These are phyloP conservation scores for Trichocladium uniseriatum DNA, from an alignment of 495 filamentous ascomycete species.

Conservation along the genomic window DNA sequence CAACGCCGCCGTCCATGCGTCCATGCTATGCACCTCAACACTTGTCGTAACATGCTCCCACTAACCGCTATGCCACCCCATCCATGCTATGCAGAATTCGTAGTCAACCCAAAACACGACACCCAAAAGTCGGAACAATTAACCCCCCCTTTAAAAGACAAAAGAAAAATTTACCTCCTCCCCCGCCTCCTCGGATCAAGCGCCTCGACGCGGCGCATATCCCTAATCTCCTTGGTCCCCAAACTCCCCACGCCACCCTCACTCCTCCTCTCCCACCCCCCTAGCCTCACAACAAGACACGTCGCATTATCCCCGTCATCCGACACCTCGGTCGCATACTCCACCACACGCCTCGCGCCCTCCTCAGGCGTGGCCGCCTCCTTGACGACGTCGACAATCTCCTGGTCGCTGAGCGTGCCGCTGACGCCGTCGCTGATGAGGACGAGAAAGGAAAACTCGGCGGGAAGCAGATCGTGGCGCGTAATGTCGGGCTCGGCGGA, in stretches of 20 bases:
- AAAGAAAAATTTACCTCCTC: neutral
- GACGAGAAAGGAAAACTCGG: slow-evolving; percentile 80
- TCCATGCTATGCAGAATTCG: too few species aligned
- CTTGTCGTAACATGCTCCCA: too few species aligned
- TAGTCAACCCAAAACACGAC: too few species aligned
- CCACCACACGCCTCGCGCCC: slow-evolving; percentile 66
- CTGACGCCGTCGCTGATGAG: slow-evolving; percentile 82
- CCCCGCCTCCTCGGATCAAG: slow-evolving; percentile 68
- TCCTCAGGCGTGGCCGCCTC: slow-evolving; percentile 85
- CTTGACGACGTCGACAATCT: slow-evolving; percentile 92
- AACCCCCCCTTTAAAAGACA: too few species aligned
- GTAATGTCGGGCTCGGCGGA: slow-evolving; percentile 84
- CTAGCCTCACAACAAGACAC: slow-evolving; percentile 81
- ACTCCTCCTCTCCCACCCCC: slow-evolving; percentile 86
- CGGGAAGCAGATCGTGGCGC: slow-evolving; percentile 62
- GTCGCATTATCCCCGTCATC: slow-evolving; percentile 87
- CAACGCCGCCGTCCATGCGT: too few species aligned
- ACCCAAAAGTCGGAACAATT: too few species aligned
- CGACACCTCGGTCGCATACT: slow-evolving; percentile 77
- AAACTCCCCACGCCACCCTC: slow-evolving; percentile 83
- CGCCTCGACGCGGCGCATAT: slow-evolving; percentile 77
- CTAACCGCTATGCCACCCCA: too few species aligned
- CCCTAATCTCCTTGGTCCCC: slow-evolving; percentile 82
- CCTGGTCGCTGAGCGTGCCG: slow-evolving; percentile 75
- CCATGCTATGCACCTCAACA: too few species aligned